Conservation (phyloP, 2,329 filamentous ascomycete genomes). For the Tolypocladium ophioglossoides region DNA sequence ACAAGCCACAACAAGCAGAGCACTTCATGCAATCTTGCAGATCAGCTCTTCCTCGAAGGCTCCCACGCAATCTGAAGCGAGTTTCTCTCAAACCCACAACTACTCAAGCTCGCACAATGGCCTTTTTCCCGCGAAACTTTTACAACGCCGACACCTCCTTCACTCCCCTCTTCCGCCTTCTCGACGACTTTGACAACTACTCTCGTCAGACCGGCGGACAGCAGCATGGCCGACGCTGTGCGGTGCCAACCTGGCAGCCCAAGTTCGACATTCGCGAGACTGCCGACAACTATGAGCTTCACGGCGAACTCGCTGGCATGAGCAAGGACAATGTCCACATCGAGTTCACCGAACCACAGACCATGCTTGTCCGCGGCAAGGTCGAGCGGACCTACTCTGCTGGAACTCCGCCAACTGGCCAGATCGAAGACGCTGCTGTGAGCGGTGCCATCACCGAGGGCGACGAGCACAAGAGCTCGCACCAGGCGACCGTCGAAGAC, state of each 20-base stretch:
- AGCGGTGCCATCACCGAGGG: conserved; percentile 30
- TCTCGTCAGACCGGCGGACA: conserved; percentile 24
- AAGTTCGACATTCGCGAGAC: conserved; percentile 72
- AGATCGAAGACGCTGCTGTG: conserved; percentile 31
- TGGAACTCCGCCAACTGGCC: conserved; percentile 35
- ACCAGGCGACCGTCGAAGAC: conserved; percentile 58
- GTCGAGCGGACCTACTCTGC: conserved; percentile 54
- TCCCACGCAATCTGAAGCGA: conserved; percentile 16
- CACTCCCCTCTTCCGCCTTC: conserved; percentile 51
- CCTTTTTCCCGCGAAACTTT: conserved; percentile 46
- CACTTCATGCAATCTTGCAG: conserved; percentile 12
- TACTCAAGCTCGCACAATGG: conserved; percentile 36
- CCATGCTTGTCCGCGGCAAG: conserved; percentile 58
- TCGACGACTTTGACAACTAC: conserved; percentile 54
- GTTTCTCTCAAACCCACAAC: conserved; percentile 10
- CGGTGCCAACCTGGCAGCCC: conserved; percentile 53
- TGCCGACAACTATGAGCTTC: conserved; percentile 58
- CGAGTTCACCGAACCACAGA: conserved; percentile 70
- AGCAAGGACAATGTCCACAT: conserved; percentile 64
- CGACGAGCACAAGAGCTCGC: conserved; percentile 28
- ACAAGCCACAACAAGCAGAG: conserved; percentile 11
- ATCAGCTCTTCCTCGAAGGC: conserved; percentile 12
- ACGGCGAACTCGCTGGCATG: conserved; percentile 70
- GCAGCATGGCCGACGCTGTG: conserved; percentile 13
- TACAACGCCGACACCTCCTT: conserved; percentile 41